Base-by-base conservation (phyloP, 345 rosid genomes). In the Rhizophora apiculata region DNA sequence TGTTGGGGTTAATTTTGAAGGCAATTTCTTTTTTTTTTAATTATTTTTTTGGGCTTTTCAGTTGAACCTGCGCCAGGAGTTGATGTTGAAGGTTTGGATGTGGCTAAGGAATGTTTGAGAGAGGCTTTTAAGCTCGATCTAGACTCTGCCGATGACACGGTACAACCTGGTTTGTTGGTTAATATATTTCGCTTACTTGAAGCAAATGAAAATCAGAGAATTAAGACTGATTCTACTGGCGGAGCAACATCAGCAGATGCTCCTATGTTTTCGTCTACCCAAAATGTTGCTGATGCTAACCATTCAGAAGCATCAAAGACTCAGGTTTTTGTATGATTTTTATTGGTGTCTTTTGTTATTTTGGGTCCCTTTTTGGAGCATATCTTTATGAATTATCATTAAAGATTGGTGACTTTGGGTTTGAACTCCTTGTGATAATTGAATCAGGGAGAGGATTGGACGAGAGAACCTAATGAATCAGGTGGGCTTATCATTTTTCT, bases 1-100 rank as follows among this genome's bases (percentile, higher is more conserved):
- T 4, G 5, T 68, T 61, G 8, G 29, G 66, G 48, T 46, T 48
- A 11, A 49, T 39, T 46, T 48, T 67, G 59, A 60, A 62, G 46
- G 27, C 49, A 29, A 24, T 4, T 27, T 53, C 11, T 6, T 64
- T 54, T 16, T 34, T 65, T 48, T 37, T 27, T 15, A 63, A 24
- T 59, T 30, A 29, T 43, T 21, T 31, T 26, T 22, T 22, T 24
- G 34, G 19, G 7, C 46, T 5, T 61, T 73, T 48, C 55, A 89
- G 98, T 92, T 71, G 93, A 92, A 64, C 83, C 86, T 18, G 82
- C 85, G 43, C 78, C 89, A 0, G 93, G 93, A 48, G 89, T 83
- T 63, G 96, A 92, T 69, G 72, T 75, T 32, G 98, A 92, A 85
- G 95, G 93, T 15, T 79, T 92, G 74, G 93, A 90, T 71, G 93